Base-by-base conservation (phyloP, 768 basidiomycete species). In the Pleurotus citrinopileatus region DNA sequence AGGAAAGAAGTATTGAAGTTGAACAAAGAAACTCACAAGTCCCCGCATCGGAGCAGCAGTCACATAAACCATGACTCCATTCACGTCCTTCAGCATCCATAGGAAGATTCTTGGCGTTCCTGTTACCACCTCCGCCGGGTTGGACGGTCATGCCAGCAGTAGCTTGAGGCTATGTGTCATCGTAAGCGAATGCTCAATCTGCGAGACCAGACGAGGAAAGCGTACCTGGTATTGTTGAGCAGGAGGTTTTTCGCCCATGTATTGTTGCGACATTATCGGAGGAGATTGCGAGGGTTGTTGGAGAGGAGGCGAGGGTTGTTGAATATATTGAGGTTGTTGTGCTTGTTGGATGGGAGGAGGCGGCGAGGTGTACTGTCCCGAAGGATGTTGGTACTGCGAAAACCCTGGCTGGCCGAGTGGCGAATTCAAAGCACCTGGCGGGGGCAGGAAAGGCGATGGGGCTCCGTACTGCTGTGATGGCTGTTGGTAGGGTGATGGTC, bases 41-140 rank as follows among this genome's bases (percentile, higher is more conserved):
- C 10, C 57, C 56, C 42, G 42, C 36, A 40, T 64, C 64, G 40
- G 54, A 53, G 42, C 42, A 62, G 45, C 61, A 67, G 40, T 56
- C 61, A 50, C 52, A 67, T 12, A 68, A 27, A 2, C 57, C 67
- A 52, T 59, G 42, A 34, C 66, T 70, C 68, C 66, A 70, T 47
- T 64, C 63, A 50, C 68, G 58, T 25, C 66, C 67, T 4, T 60
- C 47, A n/a, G 42, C 46, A 6, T 55, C 61, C 12, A 64, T 29
- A 10, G 63, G 58, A 15, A 67, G 55, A 46, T 65, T 65, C 44
- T 64, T 68, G 13, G 57, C 63, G 37, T 66, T 67, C 52, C 58
- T 56, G 52, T 67, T 67, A 7, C 54, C 54, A 13, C 57, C 57
- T 5, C 57, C 56, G 13, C 61, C 63, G 20, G 38, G 53, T 9